These are phyloP conservation scores for Calonectria pauciramosa DNA, from an alignment of 2,329 filamentous ascomycete genomes.

Conservation along the genomic window DNA sequence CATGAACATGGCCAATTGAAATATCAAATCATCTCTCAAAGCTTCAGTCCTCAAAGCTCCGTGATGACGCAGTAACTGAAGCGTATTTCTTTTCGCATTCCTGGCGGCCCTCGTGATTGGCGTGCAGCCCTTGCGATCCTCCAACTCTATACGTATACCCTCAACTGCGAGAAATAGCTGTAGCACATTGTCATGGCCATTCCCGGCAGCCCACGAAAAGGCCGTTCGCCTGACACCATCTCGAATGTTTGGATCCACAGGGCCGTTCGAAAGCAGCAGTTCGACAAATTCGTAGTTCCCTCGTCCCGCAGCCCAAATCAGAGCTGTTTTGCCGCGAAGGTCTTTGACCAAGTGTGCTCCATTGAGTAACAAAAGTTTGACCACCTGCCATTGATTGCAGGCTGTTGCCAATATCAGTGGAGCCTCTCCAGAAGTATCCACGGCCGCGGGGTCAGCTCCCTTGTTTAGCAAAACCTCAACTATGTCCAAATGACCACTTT, in stretches of 20 bases:
- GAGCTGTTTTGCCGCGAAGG: not conserved
- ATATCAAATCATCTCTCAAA: not conserved
- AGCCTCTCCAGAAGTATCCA: too few relatives aligned
- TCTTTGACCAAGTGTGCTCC: not conserved
- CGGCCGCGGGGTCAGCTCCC: too few relatives aligned
- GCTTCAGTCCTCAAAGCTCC: not conserved
- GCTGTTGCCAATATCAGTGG: not conserved
- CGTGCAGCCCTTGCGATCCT: not conserved
- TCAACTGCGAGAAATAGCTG: not conserved
- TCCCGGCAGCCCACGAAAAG: not conserved
- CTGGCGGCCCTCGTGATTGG: not conserved
- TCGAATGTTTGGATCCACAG: not conserved
- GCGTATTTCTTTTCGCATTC: not conserved
- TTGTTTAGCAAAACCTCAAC: not conserved
- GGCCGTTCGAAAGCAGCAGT: not conserved
- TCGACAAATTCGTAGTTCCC: not conserved
- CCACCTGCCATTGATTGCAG: not conserved
- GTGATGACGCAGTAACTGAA: not conserved
- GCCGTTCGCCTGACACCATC: not conserved
- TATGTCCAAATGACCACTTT: not conserved
- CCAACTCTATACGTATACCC: not conserved
- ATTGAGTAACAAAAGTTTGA: not conserved
- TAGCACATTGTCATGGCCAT: not conserved
- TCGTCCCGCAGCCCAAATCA: not conserved
- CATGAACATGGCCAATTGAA: not conserved